phyloP scores from a whole-genome alignment of 768 basidiomycete genomes.

The Suillus paluster region DNA sequence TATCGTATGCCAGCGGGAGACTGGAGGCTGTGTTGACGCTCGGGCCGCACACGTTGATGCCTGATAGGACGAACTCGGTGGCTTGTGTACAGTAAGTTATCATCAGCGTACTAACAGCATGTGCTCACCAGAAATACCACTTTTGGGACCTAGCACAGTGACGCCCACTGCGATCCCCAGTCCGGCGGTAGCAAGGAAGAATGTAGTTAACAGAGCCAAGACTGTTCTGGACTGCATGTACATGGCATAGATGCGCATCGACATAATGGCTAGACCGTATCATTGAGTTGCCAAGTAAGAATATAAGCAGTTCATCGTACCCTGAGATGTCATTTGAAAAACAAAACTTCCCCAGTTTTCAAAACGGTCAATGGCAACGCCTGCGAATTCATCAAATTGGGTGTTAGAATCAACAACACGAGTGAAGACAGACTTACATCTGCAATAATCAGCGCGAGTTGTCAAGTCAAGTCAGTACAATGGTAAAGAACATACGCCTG shows the following conservation, averaged over 20 bases:
- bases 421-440: slow-evolving; percentile 12
- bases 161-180: slow-evolving; percentile 15
- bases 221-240: slow-evolving; percentile 19
- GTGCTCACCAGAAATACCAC: slow-evolving; percentile 19
- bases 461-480: background rate
- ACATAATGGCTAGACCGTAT: slow-evolving; percentile 17
- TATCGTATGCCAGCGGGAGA: slow-evolving; percentile 21
- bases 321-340: slow-evolving; percentile 13
- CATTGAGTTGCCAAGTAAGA: background rate
- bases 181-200: slow-evolving; percentile 12
- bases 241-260: slow-evolving; percentile 26
- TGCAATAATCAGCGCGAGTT: background rate
- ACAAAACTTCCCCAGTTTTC: slow-evolving; percentile 20
- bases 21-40: slow-evolving; percentile 5
- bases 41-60: slow-evolving; percentile 17
- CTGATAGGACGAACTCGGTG: slow-evolving; percentile 21
- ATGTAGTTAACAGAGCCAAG: slow-evolving; percentile 11
- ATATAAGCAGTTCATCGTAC: slow-evolving; percentile 1
- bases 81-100: slow-evolving; percentile 10
- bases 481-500: background rate
- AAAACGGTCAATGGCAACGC: slow-evolving; percentile 16
- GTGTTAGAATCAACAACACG: background rate
- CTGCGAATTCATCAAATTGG: slow-evolving; percentile 1
- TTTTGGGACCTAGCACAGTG: slow-evolving; percentile 19
- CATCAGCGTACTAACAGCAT: background rate